Conservation (phyloP, 192 early-diverging fungal species). For the Polychytrium aggregatum region DNA sequence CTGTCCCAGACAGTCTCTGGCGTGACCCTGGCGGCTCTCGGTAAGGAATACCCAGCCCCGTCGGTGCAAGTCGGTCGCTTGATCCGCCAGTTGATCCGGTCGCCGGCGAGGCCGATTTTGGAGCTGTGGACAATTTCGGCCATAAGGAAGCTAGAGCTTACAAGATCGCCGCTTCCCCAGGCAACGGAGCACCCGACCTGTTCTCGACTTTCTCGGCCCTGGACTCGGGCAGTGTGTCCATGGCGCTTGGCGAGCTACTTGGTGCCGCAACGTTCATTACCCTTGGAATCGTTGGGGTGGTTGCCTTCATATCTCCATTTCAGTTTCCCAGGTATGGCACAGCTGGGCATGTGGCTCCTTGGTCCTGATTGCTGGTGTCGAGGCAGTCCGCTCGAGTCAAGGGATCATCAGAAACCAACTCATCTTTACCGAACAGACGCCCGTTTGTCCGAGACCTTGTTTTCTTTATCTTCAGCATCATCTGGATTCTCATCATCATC, state of each 20-base stretch:
- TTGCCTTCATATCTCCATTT: constrained; percentile 72
- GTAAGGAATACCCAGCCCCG: too few species aligned
- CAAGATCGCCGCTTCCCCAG: constrained; percentile 25
- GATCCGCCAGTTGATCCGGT: too few species aligned
- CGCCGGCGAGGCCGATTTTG: too few species aligned
- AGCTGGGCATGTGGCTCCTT: too few species aligned
- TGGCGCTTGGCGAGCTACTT: constrained; percentile 87
- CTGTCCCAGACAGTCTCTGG: constrained; percentile 71
- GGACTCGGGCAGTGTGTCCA: constrained; percentile 19
- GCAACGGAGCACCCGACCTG: constrained; percentile 88
- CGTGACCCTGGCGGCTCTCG: constrained; percentile 39
- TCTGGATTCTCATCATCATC: constrained; percentile 38
- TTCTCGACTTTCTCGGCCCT: constrained; percentile 70
- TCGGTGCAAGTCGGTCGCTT: too few species aligned
- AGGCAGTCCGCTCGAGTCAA: too few species aligned
- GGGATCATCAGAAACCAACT: too few species aligned
- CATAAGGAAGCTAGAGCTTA: neutral
- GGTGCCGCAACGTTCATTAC: constrained; percentile 78
- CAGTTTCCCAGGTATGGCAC: constrained; percentile 27
- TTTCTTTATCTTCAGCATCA: constrained; percentile 58
- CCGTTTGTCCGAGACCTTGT: constrained; percentile 68
- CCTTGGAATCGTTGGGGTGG: constrained; percentile 71
- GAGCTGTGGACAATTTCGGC: too few species aligned
- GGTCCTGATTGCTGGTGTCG: too few species aligned
- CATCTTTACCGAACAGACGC: too few species aligned